Percentiles rank a stretch among this genome's conserved stretches.
Conservation (phyloP, 2,329 filamentous ascomycete genomes). For the Trichoderma sp. region DNA sequence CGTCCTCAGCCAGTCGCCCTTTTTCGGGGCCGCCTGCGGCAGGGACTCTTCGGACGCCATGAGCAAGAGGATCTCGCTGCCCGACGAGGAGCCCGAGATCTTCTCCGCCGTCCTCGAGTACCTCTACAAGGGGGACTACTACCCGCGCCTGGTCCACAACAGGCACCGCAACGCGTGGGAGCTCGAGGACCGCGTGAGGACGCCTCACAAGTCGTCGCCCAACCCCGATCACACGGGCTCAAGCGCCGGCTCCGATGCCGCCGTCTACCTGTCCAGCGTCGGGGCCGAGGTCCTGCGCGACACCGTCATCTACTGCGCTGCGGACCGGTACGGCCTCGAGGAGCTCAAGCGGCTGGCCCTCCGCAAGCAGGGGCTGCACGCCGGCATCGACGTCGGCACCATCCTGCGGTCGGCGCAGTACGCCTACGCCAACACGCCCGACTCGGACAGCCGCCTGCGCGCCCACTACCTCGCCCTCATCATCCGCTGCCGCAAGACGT, state of each 20-base stretch:
- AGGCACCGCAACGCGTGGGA: conserved; percentile 85
- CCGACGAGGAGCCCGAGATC: conserved; percentile 82
- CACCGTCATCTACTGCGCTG: conserved; percentile 92
- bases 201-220: conserved; percentile 52
- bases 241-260: conserved; percentile 53
- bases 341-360: conserved; percentile 89
- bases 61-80: conserved; percentile 76
- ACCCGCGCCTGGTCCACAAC: conserved; percentile 83
- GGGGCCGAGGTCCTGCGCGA: conserved; percentile 82
- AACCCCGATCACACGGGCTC: conserved; percentile 52
- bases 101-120: conserved; percentile 95
- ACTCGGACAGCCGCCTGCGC: conserved; percentile 88
- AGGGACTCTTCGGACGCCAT: conserved; percentile 72
- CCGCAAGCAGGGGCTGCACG: conserved; percentile 92
- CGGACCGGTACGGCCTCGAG: conserved; percentile 86
- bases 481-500: conserved; percentile 94
- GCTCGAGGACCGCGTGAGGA: conserved; percentile 67
- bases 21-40: conserved; percentile 73
- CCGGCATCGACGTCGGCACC: conserved; percentile 86
- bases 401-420: conserved; percentile 92
- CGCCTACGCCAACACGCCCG: conserved; percentile 92
- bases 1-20: conserved; percentile 81
- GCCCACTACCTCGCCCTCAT: conserved; percentile 97
- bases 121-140: conserved; percentile 96
- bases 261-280: conserved; percentile 71